A percentile compares a stretch with the other conserved stretches of the same genome.
These are phyloP conservation scores for Plasmodium gonderi DNA, from an alignment of 169 alveolate genomes.

Conservation along the genomic window DNA sequence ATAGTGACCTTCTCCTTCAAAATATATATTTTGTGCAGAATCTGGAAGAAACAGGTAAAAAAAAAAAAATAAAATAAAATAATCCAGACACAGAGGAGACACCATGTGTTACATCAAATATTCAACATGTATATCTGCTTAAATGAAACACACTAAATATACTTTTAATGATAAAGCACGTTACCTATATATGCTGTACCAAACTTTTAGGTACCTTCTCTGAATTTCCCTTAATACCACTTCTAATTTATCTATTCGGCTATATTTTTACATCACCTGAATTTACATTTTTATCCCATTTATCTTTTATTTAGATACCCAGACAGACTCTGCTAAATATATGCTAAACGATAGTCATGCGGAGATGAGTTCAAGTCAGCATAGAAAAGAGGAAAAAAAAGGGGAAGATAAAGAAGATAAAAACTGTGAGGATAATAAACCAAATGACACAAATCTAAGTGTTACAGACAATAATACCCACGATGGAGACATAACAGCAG, in stretches of 20 bases:
- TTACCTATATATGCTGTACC: too few relatives aligned
- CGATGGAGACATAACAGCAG: constrained; percentile 15
- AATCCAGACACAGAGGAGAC: too few relatives aligned
- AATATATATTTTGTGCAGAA: constrained; percentile 16
- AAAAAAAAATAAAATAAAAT: too few relatives aligned
- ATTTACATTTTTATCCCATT: not conserved
- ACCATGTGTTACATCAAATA: too few relatives aligned
- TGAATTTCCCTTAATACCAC: too few relatives aligned
- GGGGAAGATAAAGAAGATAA: not conserved
- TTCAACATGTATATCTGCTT: too few relatives aligned
- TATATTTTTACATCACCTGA: not conserved
- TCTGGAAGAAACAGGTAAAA: constrained; percentile 1
- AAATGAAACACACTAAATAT: too few relatives aligned
- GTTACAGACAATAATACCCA: constrained; percentile 6
- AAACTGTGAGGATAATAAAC: not conserved
- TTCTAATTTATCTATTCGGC: too few relatives aligned
- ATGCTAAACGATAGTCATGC: not conserved
- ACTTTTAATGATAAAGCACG: too few relatives aligned
- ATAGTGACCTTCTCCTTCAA: constrained; percentile 46
- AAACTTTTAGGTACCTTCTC: too few relatives aligned
- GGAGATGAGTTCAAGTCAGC: not conserved
- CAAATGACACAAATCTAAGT: not conserved
- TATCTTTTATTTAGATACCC: not conserved
- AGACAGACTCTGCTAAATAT: not conserved
- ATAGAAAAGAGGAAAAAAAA: not conserved